A percentile compares a stretch with the other conserved stretches of the same genome.
Evolutionary conservation across 257 asterid genomes (phyloP).

Genomic region (Datura wrightii): DNA sequence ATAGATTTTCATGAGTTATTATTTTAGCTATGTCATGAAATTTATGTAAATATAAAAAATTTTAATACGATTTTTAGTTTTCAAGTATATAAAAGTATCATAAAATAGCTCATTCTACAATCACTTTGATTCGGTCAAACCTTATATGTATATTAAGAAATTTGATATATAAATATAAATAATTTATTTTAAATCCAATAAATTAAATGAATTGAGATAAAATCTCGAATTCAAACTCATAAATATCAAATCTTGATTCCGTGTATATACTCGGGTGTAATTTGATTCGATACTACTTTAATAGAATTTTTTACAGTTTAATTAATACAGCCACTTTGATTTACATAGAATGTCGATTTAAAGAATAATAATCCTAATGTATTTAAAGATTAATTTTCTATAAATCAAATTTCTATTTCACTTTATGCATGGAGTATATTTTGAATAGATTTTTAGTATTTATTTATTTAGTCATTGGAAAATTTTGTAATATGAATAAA

Average conservation of each 20-base stretch:
- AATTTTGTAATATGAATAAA: not conserved
- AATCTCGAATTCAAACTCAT: no score
- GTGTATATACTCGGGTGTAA: not conserved
- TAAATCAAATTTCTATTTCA: not conserved
- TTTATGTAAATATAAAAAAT: not conserved
- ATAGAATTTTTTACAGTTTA: not conserved
- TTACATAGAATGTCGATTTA: not conserved
- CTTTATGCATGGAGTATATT: not conserved
- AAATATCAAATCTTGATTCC: no score
- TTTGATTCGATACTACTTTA: not conserved
- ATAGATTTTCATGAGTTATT: no score
- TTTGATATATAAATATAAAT: no score
- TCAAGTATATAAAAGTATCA: no score
- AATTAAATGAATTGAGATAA: no score
- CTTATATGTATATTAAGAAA: no score
- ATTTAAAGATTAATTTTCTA: not conserved
- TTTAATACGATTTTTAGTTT: no score
- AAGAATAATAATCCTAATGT: not conserved
- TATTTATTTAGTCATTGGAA: not conserved
- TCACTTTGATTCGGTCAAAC: no score
- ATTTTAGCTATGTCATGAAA: not conserved
- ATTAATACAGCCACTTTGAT: not conserved
- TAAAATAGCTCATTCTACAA: no score
- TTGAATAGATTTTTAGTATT: not conserved
- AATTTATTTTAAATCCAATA: no score